Evolutionary conservation across 768 basidiomycete genomes (phyloP), one percentile per base, ranked within the genome.

Genomic region (Trametes cinnabarina): DNA sequence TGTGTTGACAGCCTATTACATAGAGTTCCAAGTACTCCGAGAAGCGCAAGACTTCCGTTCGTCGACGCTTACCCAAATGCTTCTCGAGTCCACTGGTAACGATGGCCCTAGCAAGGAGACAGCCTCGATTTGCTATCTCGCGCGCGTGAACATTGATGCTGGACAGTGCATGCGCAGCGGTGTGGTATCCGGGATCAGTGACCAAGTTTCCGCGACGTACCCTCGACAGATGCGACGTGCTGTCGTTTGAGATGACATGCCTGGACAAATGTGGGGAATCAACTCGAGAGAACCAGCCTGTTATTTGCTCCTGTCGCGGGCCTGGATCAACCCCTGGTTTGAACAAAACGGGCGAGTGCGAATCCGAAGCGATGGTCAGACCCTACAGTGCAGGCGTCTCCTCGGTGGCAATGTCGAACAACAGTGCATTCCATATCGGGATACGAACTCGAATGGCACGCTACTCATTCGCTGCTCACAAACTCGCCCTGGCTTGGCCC

Each of bases 391-490:
- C 51, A 51, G 51, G 58, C 58, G 58, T 48, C 58, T 59, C n/a
- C 30, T 12, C 7, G 44, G 58, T 59, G 58, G 51, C 58, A 42
- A 46, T 59, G 58, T 47, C 25, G 58, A 59, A 59, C 58, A 54
- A 59, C 58, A 59, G 51, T 47, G 46, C 44, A 40, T 59, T 44
- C 58, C 58, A 53, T 43, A 59, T 53, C 37, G 30, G 47, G 58
- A 26, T 5, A 17, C 7, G 17, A 42, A 48, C 46, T 20, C 51
- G 51, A 59, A 59, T 59, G 58, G 58, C 39, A 43, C 10, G 51
- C 51, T 46, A 54, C 30, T 47, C 48, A 59, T 59, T 59, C 58
- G 58, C 49, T 57, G 51, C 47, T 8, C 14, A 25, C 23, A 8
- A 9, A 15, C 47, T 14, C 39, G 41, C 47, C 15, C 8, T n/a